Base-by-base conservation (phyloP, 768 basidiomycete genomes). In the Tricholoma sp. region DNA sequence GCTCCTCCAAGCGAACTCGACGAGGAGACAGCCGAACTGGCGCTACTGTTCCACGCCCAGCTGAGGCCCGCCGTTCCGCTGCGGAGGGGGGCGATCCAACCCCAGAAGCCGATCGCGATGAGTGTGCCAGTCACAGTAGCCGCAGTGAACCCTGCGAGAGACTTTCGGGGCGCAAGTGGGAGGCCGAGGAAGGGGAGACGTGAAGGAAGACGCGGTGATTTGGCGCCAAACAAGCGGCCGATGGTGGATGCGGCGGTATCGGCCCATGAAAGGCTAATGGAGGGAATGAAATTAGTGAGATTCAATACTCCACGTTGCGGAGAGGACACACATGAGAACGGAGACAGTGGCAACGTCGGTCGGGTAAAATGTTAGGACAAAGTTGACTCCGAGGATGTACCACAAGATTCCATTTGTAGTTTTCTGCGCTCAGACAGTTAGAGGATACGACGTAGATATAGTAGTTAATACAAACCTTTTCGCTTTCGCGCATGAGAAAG, bases 181-280 rank as follows among this genome's bases (percentile, higher is more conserved):
- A 94, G 74, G 2, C 62, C 79, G 69, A 74, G 75, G 66, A 71
- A 67, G n/a, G 79, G 77, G 0, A 75, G 55, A 8, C 69, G 69
- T 16, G 73, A 21, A 10, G 77, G 78, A n/a, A 80, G 70, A 41
- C 69, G 72, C 45, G 83, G 81, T 0, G 92, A 91, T 47, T 74
- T 72, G n/a, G 76, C 74, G 39, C 92, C 91, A 69, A 83, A 92
- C 32, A 92, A 75, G n/a, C 94, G 84, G 45, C 94, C 94, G 61
- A 96, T 76, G 11, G 91, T 95, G 9, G 94, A 96, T 5, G 94
- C 94, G 16, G 93, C 85, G 1, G 94, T 96, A 70, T 97, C 94
- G 0, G 92, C 94, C 94, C 94, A 97, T 31, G 93, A 94, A 50
- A 97, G 84, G 59, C 94, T 96, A 64, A 45, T 35, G 29, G 21